These are phyloP conservation scores for Naematelia aurantialba DNA, from an alignment of 768 basidiomycete species.

Conservation along the genomic window DNA sequence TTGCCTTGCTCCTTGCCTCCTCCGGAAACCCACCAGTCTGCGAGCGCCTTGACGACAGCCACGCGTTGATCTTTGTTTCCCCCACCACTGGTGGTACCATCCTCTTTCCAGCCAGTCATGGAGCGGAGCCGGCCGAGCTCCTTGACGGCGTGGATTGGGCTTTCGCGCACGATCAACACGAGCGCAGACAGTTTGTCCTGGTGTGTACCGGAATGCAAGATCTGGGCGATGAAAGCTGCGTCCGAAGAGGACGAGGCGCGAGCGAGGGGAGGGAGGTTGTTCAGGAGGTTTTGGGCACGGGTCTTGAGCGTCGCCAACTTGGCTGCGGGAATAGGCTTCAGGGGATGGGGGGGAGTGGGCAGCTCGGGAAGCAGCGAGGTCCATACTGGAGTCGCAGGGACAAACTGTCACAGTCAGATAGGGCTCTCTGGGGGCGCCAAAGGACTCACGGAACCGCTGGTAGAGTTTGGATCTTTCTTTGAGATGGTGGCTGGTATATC, in stretches of 20 bases:
- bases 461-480: conserved; percentile 5
- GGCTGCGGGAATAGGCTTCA: conserved; percentile 25
- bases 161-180: conserved; percentile 80
- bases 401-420: conserved; percentile 7
- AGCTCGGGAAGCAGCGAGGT: conserved; percentile 27
- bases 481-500: conserved; percentile 1
- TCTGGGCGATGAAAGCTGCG: conserved; percentile 72
- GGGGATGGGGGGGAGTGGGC: conserved; percentile 19
- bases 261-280: conserved; percentile 24
- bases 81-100: conserved; percentile 49
- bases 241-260: conserved; percentile 60
- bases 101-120: conserved; percentile 77
- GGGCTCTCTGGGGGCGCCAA: neutral
- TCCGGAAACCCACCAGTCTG: conserved; percentile 91
- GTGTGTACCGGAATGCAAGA: conserved; percentile 81
- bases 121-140: conserved; percentile 70
- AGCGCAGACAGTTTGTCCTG: conserved; percentile 88
- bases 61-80: conserved; percentile 75
- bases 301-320: conserved; percentile 38
- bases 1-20: conserved; percentile 86
- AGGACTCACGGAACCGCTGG: conserved; percentile 25
- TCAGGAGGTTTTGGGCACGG: conserved; percentile 30
- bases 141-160: conserved; percentile 77
- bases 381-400: conserved; percentile 29
- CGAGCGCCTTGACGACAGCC: conserved; percentile 82